phyloP scores from a whole-genome alignment of 2,329 filamentous ascomycete genomes.

The Monosporascus sp. region DNA sequence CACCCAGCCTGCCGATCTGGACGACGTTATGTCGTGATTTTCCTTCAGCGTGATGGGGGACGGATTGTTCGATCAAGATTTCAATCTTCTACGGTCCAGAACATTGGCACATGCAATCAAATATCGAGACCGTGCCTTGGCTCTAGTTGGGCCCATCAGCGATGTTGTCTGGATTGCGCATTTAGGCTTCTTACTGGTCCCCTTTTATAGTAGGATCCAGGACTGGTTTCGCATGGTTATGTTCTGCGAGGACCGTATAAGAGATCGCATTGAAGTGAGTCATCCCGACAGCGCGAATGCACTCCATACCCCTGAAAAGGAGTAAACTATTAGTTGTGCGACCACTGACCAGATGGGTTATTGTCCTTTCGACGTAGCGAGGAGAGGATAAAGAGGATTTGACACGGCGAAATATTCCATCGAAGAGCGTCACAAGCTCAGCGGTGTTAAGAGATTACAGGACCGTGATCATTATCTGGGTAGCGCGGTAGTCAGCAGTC shows the following conservation, averaged over 20 bases:
- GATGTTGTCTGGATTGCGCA: conserved; percentile 13
- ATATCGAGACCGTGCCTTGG: conserved; percentile 11
- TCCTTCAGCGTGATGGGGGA: conserved; percentile 15
- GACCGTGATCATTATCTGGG: no score
- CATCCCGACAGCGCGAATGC: background rate
- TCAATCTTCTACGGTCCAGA: conserved; percentile 7
- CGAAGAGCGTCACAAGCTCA: conserved; percentile 10
- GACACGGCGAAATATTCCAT: conserved; percentile 12
- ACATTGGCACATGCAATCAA: conserved; percentile 8
- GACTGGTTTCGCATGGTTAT: conserved; percentile 13
- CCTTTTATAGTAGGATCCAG: conserved; percentile 6
- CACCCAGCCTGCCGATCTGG: conserved; percentile 5
- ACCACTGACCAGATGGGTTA: background rate
- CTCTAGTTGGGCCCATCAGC: conserved; percentile 10
- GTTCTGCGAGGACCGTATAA: conserved; percentile 14
- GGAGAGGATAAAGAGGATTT: conserved; percentile 6
- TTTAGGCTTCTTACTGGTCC: conserved; percentile 10
- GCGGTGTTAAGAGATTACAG: no score
- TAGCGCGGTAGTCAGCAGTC: no score
- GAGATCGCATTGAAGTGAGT: conserved; percentile 7
- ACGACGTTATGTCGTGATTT: conserved; percentile 14
- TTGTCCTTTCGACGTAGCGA: conserved; percentile 3
- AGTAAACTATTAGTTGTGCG: background rate
- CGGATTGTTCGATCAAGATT: conserved; percentile 12
- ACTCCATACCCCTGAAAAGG: background rate